These are phyloP conservation scores for Penicillium coffeae DNA, from an alignment of 495 filamentous ascomycete genomes.

Conservation along the genomic window DNA sequence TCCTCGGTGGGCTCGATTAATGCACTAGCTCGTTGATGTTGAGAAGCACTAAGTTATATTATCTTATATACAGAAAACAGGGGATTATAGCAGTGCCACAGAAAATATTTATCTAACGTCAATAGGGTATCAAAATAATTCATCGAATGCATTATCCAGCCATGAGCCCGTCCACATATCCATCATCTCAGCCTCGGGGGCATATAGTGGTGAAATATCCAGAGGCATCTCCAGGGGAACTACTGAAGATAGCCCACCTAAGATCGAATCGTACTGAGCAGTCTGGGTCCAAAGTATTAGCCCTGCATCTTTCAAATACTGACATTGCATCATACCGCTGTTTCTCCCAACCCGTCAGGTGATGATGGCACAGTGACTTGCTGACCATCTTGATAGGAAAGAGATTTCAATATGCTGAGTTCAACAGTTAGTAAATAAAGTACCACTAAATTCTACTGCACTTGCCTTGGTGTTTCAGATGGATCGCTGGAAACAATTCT, in stretches of 20 bases:
- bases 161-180: conserved; percentile 7
- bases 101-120: background rate
- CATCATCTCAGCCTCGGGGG: conserved; percentile 1
- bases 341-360: background rate
- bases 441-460: background rate
- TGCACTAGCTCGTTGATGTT: no score
- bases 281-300: background rate
- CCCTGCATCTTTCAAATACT: background rate
- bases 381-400: background rate
- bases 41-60: no score
- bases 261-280: conserved; percentile 9
- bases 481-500: conserved; percentile 13
- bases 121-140: background rate
- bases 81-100: background rate
- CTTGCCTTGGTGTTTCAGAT: conserved; percentile 8
- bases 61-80: no score
- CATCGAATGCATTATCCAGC: background rate
- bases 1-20: no score
- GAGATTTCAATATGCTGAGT: background rate
- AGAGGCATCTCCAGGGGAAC: conserved; percentile 8
- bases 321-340: no score
- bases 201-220: conserved; percentile 10
- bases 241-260: conserved; percentile 9
- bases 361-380: background rate
- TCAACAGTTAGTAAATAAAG: background rate